Base-by-base conservation (phyloP, 345 rosid genomes). In the Rubroshorea leprosula region DNA sequence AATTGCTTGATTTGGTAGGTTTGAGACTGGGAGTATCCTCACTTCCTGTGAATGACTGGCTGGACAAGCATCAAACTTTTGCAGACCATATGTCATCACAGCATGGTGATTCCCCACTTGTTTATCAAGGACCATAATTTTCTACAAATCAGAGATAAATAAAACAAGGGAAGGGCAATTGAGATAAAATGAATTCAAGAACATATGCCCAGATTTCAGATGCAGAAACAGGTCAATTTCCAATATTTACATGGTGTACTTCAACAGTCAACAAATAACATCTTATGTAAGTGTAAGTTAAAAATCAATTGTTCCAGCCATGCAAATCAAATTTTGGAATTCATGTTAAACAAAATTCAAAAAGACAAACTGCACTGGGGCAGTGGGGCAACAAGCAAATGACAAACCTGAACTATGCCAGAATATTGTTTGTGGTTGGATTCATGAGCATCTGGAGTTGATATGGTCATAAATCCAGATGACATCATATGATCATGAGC, bases 11-110 rank as follows among this genome's bases (percentile, higher is more conserved):
- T 76, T 73, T 19, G 73, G 82, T 22, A 69, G 77, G 58, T 59
- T 75, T 27, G 82, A 43, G 53, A 63, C 57, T 0, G 88, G 83
- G 62, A 81, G 77, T 61, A 70, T 77, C 75, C 83, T 78, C 14
- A 23, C 67, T 64, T 79, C 87, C 67, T 77, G 80, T 29, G 71
- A 45, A 26, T 55, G 51, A 41, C 63, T 50, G 48, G 60, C 49
- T 6, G 76, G 60, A 55, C 60, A 71, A 22, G 65, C 71, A 58
- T 73, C 72, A 38, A 65, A 57, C 16, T 77, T 76, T 39, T 67
- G 81, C 55, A 57, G 59, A 61, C 70, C 63, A 59, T 73, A 77
- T n/a, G 65, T 60, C 65, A 63, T 50, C 55, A 51, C 57, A 21
- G 63, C 48, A 62, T 72, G 57, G 45, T 61, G 59, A 62, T 58